Evolutionary conservation across 331 rosid species (phyloP).

Genomic region (Quercus tomentella): DNA sequence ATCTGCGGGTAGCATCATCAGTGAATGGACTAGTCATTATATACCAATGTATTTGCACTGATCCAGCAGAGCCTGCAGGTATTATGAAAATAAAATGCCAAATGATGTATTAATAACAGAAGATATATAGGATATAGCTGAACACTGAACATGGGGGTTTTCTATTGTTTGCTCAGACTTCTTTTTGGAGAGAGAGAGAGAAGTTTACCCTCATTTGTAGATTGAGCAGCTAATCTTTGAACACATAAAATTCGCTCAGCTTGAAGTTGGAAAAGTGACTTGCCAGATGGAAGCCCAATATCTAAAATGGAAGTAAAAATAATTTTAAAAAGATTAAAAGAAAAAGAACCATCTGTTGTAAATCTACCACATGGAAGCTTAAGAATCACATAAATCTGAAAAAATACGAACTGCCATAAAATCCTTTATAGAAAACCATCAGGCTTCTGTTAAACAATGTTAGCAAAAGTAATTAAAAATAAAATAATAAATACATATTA

Average conservation of each 20-base stretch:
- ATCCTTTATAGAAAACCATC: background rate
- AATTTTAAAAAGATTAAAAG: background rate
- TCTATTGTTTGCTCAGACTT: background rate
- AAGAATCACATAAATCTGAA: background rate
- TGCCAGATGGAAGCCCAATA: conserved; percentile 98
- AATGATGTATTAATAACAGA: conserved; percentile 19
- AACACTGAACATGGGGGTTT: background rate
- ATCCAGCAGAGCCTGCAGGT: conserved; percentile 53
- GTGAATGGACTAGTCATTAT: conserved; percentile 99
- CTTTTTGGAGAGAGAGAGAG: background rate
- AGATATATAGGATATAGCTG: conserved; percentile 13
- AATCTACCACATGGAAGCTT: background rate
- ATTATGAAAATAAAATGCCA: conserved; percentile 16
- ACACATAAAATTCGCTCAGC: conserved; percentile 93
- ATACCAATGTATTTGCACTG: conserved; percentile 83
- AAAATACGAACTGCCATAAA: background rate
- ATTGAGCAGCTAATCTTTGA: conserved; percentile 86
- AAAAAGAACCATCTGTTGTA: background rate
- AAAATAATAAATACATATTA: background rate
- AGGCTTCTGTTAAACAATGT: too few relatives aligned
- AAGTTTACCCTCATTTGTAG: conserved; percentile 58
- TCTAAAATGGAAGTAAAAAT: conserved; percentile 38
- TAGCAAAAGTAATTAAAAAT: background rate
- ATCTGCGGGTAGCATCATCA: conserved; percentile 83
- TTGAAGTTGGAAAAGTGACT: conserved; percentile 96